Evolutionary conservation across 345 rosid genomes (phyloP).

Genomic region (Boechera stricta): DNA sequence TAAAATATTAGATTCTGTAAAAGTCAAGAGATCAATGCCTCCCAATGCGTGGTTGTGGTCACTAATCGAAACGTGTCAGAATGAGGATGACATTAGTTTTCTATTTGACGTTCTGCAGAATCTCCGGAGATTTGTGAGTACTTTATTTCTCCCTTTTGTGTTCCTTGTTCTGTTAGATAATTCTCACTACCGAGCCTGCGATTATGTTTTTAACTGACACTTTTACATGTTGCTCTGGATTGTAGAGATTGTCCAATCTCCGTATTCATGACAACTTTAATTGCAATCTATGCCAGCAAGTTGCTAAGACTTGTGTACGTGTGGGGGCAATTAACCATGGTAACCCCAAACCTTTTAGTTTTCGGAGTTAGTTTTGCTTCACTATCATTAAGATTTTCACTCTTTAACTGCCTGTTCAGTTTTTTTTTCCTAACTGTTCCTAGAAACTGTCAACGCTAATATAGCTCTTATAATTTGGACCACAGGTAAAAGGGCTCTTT

Average conservation of each 20-base stretch:
- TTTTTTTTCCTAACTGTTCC: not conserved
- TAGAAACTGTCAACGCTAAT: not conserved
- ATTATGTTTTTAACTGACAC: not conserved
- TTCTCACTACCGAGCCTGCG: not conserved
- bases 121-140: slow-evolving; percentile 82
- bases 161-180: slow-evolving; percentile 14
- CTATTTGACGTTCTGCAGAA: slow-evolving; percentile 66
- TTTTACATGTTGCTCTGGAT: slow-evolving; percentile 7
- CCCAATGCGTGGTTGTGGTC: slow-evolving; percentile 93
- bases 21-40: slow-evolving; percentile 70
- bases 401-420: not conserved
- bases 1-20: slow-evolving; percentile 67
- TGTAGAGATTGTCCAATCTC: slow-evolving; percentile 87
- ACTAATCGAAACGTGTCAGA: slow-evolving; percentile 69
- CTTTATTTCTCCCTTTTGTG: not conserved
- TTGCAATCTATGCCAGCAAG: slow-evolving; percentile 78
- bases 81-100: slow-evolving; percentile 67
- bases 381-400: not conserved
- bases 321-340: slow-evolving; percentile 82
- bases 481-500: slow-evolving; percentile 73
- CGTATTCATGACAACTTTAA: slow-evolving; percentile 82
- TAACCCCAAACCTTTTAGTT: slow-evolving; percentile 35
- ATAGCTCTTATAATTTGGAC: not conserved
- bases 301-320: slow-evolving; percentile 73
- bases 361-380: not conserved